Percentiles rank a stretch among this genome's conserved stretches.
phyloP scores from a whole-genome alignment of 345 rosid species.

The Boechera stricta region DNA sequence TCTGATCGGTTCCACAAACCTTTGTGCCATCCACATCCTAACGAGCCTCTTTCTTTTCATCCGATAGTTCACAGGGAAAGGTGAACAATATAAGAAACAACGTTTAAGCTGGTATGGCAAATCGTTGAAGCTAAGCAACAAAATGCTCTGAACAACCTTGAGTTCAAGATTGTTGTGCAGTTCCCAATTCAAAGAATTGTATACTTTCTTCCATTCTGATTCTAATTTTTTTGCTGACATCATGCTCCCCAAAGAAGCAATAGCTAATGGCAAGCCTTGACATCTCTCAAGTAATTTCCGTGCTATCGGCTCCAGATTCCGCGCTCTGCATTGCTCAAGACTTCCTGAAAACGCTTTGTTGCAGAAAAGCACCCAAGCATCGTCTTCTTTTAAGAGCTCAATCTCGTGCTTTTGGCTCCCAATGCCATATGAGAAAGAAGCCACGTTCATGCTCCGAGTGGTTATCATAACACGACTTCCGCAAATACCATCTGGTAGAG shows the following conservation, averaged over 20 bases:
- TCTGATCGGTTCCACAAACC: conserved; percentile 33
- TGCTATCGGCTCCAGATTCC: conserved; percentile 32
- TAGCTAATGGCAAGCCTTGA: conserved; percentile 50
- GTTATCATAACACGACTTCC: too few relatives aligned
- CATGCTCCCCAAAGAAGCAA: conserved; percentile 50
- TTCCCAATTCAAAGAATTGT: conserved; percentile 45
- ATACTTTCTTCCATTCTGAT: conserved; percentile 47
- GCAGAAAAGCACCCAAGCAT: too few relatives aligned
- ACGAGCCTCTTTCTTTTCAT: conserved; percentile 42
- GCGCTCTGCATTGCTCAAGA: conserved; percentile 16
- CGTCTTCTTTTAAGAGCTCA: too few relatives aligned
- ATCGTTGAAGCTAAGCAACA: conserved; percentile 50
- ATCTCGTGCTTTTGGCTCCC: too few relatives aligned
- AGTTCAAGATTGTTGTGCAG: conserved; percentile 42
- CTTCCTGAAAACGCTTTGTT: too few relatives aligned
- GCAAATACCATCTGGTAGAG: too few relatives aligned
- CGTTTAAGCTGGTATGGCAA: conserved; percentile 39
- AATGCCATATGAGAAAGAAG: too few relatives aligned
- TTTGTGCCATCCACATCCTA: conserved; percentile 51
- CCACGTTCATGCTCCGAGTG: too few relatives aligned
- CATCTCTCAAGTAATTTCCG: conserved; percentile 44
- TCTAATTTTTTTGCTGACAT: conserved; percentile 44
- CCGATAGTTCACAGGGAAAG: conserved; percentile 43
- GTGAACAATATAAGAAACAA: conserved; percentile 46
- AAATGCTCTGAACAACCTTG: conserved; percentile 40